phyloP scores from a whole-genome alignment of 352 stramenopile genomes.

The Phytophthora litchii region DNA sequence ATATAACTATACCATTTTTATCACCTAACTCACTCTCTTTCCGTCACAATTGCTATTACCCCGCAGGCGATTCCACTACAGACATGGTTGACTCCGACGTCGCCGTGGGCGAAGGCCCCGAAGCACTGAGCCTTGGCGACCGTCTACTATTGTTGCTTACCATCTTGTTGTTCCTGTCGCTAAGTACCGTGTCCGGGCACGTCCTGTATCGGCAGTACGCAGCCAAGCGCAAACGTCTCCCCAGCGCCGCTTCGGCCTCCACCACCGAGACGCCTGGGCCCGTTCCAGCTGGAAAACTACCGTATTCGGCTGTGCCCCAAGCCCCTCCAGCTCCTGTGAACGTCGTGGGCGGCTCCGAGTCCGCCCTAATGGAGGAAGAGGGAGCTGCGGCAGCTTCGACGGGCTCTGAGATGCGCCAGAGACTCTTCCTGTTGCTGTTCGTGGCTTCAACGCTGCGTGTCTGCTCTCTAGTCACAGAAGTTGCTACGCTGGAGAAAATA shows the following conservation, averaged over 20 bases:
- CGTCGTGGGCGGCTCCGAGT: conserved; percentile 41
- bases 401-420: conserved; percentile 75
- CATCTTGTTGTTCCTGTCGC: conserved; percentile 64
- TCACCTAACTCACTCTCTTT: conserved; percentile 4
- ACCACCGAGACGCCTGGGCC: conserved; percentile 18
- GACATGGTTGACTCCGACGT: conserved; percentile 24
- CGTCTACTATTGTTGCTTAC: conserved; percentile 55
- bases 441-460: conserved; percentile 67
- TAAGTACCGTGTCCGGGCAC: conserved; percentile 61
- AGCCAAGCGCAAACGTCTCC: conserved; percentile 33
- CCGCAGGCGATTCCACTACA: conserved; percentile 4
- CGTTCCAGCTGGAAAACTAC: conserved; percentile 19
- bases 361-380: conserved; percentile 60
- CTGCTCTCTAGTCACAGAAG: conserved; percentile 62
- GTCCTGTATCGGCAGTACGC: conserved; percentile 56
- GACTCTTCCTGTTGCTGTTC: conserved; percentile 81
- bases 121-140: conserved; percentile 50
- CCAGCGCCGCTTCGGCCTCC: conserved; percentile 4
- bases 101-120: conserved; percentile 23
- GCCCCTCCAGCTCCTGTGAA: conserved; percentile 29
- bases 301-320: conserved; percentile 25
- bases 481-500: conserved; percentile 53
- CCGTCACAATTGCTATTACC: neutral
- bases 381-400: conserved; percentile 59
- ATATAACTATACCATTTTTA: neutral